Percentiles rank a stretch among this genome's conserved stretches.
Evolutionary conservation across 495 filamentous ascomycete species (phyloP).

Genomic region (Podospora anserina): DNA sequence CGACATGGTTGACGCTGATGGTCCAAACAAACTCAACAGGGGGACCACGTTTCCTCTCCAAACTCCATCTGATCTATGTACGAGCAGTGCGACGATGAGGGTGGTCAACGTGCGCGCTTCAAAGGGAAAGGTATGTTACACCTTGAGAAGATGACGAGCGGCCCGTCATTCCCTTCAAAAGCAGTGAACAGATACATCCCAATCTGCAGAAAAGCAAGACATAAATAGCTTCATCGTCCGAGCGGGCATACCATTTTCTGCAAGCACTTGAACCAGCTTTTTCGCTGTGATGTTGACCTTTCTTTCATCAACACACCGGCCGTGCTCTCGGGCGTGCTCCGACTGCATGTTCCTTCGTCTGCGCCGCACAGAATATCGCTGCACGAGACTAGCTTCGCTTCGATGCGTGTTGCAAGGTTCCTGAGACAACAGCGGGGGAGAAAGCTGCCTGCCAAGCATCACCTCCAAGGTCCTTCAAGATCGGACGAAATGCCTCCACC

Average conservation of each 20-base stretch:
- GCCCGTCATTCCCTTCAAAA: background rate
- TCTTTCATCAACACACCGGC: background rate
- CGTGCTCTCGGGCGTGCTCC: conserved; percentile 14
- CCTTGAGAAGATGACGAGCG: no score
- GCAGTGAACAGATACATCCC: background rate
- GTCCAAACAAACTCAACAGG: background rate
- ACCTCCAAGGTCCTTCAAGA: background rate
- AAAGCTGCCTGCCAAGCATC: conserved; percentile 8
- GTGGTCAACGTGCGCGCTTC: background rate
- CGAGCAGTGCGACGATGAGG: background rate
- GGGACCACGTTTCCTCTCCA: conserved; percentile 20
- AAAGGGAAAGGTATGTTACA: no score
- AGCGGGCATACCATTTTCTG: background rate
- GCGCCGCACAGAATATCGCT: conserved; percentile 19
- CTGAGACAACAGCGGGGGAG: conserved; percentile 17
- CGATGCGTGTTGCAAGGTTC: conserved; percentile 25
- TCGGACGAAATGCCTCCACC: background rate
- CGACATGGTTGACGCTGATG: background rate
- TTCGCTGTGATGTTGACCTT: background rate
- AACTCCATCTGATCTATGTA: conserved; percentile 3
- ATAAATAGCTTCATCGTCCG: conserved; percentile 17
- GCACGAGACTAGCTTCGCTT: conserved; percentile 24
- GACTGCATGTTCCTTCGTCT: conserved; percentile 2
- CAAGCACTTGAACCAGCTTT: background rate
- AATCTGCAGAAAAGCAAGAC: background rate